Percentiles rank a stretch among this genome's conserved stretches.
These are phyloP conservation scores for Candida silvatica DNA, from an alignment of 805 yeast genomes.

Conservation along the genomic window DNA sequence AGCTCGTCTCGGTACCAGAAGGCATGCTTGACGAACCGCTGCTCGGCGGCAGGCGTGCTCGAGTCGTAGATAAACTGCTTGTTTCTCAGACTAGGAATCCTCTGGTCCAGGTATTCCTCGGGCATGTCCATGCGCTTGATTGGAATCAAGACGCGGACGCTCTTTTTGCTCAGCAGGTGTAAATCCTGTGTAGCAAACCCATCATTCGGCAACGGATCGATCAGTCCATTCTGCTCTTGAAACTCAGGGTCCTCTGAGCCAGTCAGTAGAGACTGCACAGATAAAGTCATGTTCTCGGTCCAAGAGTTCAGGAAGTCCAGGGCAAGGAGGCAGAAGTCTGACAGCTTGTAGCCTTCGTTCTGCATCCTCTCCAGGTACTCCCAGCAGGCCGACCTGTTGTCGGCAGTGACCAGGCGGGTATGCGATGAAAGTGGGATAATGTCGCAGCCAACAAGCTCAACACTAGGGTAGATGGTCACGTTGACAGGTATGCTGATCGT, in stretches of 20 bases:
- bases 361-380: slow-evolving; percentile 23
- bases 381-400: slow-evolving; percentile 20
- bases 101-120: slow-evolving; percentile 32
- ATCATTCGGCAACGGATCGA: slow-evolving; percentile 9
- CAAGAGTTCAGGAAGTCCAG: slow-evolving; percentile 80
- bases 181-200: slow-evolving; percentile 12
- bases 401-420: slow-evolving; percentile 18
- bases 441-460: slow-evolving; percentile 71
- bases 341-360: slow-evolving; percentile 24
- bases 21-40: slow-evolving; percentile 42
- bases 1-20: slow-evolving; percentile 80
- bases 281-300: slow-evolving; percentile 47
- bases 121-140: slow-evolving; percentile 43
- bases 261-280: slow-evolving; percentile 15
- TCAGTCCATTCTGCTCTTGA: slow-evolving; percentile 15
- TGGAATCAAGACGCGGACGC: slow-evolving; percentile 60
- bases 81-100: slow-evolving; percentile 64
- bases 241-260: slow-evolving; percentile 16
- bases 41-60: slow-evolving; percentile 48
- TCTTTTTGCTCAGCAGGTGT: slow-evolving; percentile 18
- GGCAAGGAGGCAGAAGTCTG: slow-evolving; percentile 54
- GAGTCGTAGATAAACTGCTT: slow-evolving; percentile 62
- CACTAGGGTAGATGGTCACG: slow-evolving; percentile 61
- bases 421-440: slow-evolving; percentile 45
- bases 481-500: slow-evolving; percentile 59